Evolutionary conservation across 768 basidiomycete species (phyloP).

Genomic region (Heimioporus sp.): DNA sequence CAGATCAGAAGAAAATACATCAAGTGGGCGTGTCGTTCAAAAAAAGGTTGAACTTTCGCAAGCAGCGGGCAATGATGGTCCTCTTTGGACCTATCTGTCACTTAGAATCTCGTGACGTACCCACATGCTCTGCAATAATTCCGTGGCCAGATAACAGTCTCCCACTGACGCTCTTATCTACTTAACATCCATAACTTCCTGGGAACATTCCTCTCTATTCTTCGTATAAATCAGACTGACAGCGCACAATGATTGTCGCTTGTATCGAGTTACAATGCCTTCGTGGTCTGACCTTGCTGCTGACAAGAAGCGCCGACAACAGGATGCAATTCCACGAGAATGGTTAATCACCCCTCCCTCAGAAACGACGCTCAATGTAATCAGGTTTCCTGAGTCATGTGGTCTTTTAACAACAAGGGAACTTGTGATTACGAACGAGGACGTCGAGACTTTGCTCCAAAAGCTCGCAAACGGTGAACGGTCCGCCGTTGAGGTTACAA

Average conservation of each 20-base stretch:
- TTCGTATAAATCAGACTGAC: conserved; percentile 6
- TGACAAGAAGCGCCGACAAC: conserved; percentile 54
- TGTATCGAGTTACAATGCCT: conserved; percentile 7
- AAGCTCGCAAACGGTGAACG: conserved; percentile 54
- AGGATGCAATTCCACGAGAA: conserved; percentile 56
- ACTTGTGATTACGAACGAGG: conserved; percentile 56
- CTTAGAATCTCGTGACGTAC: too few relatives aligned
- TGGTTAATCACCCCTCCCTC: conserved; percentile 59
- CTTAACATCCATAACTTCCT: neutral
- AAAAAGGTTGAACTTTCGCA: too few relatives aligned
- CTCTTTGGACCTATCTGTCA: too few relatives aligned
- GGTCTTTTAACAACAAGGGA: conserved; percentile 58
- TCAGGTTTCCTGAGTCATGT: conserved; percentile 49
- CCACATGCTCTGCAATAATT: too few relatives aligned
- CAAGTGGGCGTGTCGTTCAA: too few relatives aligned
- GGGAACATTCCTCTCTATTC: neutral
- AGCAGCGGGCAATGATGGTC: too few relatives aligned
- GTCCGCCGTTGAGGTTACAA: conserved; percentile 67
- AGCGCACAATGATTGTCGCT: neutral
- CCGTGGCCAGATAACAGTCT: too few relatives aligned
- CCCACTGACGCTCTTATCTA: conserved; percentile 4
- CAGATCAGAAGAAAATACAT: too few relatives aligned
- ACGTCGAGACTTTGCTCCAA: conserved; percentile 44
- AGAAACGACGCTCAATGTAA: conserved; percentile 49
- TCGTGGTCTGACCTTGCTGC: conserved; percentile 52